phyloP scores from a whole-genome alignment of 495 filamentous ascomycete species.

The Neurospora intermedia region DNA sequence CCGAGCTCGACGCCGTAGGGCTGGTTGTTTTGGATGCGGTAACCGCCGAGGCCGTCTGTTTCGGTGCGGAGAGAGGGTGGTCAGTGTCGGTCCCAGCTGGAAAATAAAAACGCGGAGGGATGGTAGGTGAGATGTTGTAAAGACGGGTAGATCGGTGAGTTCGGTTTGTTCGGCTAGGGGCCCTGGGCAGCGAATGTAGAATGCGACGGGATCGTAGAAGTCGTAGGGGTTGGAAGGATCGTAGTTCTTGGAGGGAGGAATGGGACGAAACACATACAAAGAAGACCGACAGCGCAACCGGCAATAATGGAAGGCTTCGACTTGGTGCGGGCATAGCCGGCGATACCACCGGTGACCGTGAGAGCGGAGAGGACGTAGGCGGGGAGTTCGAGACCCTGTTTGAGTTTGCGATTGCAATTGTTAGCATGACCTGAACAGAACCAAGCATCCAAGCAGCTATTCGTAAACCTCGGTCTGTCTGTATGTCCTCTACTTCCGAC shows the following conservation, averaged over 20 bases:
- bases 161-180: not conserved
- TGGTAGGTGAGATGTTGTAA: not conserved
- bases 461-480: not conserved
- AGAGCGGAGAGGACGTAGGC: constrained; percentile 71
- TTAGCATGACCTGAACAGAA: not conserved
- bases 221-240: too few species aligned
- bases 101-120: too few species aligned
- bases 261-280: constrained; percentile 29
- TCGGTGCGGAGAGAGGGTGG: too few species aligned
- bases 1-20: constrained; percentile 65
- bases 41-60: constrained; percentile 54
- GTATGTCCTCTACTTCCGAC: too few species aligned
- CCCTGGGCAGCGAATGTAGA: too few species aligned
- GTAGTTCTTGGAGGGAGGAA: too few species aligned
- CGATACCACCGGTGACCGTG: constrained; percentile 75
- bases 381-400: constrained; percentile 24
- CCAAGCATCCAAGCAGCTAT: not conserved
- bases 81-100: too few species aligned
- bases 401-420: not conserved
- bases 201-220: too few species aligned
- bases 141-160: not conserved
- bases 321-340: constrained; percentile 70
- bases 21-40: constrained; percentile 54
- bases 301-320: constrained; percentile 79
- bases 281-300: constrained; percentile 64